Percentiles rank a stretch among this genome's conserved stretches.
These are phyloP conservation scores for Alternaria sp. DNA, from an alignment of 2,329 filamentous ascomycete species.

Conservation along the genomic window DNA sequence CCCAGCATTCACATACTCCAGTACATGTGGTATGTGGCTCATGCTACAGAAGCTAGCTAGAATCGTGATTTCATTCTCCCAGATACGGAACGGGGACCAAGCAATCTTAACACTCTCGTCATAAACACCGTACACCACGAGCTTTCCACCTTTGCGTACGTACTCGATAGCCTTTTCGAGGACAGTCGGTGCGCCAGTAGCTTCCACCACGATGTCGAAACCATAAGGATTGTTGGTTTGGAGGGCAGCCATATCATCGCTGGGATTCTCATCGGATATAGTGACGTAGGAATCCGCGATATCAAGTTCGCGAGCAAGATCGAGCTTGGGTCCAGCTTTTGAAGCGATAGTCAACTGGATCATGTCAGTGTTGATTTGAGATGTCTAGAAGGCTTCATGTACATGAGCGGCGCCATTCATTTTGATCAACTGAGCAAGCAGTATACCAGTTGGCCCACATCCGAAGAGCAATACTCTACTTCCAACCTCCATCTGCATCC, in stretches of 20 bases:
- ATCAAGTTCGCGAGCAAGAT: conserved; percentile 64
- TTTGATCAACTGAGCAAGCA: conserved; percentile 68
- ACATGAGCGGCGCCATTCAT: conserved; percentile 72
- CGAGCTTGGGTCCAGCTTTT: conserved; percentile 73
- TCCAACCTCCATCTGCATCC: conserved; percentile 71
- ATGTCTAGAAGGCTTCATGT: not conserved
- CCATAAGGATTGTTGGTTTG: conserved; percentile 73
- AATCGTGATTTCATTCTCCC: conserved; percentile 73
- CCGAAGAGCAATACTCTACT: conserved; percentile 72
- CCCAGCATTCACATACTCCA: conserved; percentile 61
- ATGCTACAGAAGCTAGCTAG: conserved; percentile 75
- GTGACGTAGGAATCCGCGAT: conserved; percentile 59
- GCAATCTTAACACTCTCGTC: conserved; percentile 67
- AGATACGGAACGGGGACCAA: conserved; percentile 77
- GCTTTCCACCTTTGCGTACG: conserved; percentile 73
- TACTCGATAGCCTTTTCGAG: conserved; percentile 76
- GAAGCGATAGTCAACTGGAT: conserved; percentile 69
- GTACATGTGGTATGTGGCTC: conserved; percentile 47
- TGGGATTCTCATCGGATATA: conserved; percentile 44
- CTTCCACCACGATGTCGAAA: conserved; percentile 77
- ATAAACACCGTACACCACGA: conserved; percentile 78
- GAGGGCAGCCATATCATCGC: conserved; percentile 65
- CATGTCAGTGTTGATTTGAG: not conserved
- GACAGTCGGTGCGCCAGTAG: conserved; percentile 73
- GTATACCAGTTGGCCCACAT: conserved; percentile 71